Evolutionary conservation across 192 early-diverging fungal species (phyloP), one percentile per base, ranked within the genome.

Genomic region (Entomortierella chlamydospora): DNA sequence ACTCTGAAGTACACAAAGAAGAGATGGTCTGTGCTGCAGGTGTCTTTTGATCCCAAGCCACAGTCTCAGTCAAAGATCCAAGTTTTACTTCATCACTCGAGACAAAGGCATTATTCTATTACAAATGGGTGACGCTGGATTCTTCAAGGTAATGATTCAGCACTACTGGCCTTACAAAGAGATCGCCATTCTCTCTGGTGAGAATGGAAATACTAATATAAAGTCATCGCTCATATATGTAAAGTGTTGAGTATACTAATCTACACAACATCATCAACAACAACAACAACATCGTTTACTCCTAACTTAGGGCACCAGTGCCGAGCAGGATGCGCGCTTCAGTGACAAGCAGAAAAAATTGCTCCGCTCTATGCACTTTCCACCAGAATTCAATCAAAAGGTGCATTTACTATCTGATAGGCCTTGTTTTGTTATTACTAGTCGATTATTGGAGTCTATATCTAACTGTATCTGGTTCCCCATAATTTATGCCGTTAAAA

Each of bases 281-380:
- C 50, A 18, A 30, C 15, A n/a, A n/a, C 1, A 17, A 49, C 68
- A 57, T 7, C 56, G 13, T 56, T 25, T 26, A 11, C 23, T 66
- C 29, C 42, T 59, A 5, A 22, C 39, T 4, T 50, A 92, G 91
- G 91, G 93, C 41, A 91, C 94, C 20, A 93, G 88, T 68, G 82
- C 87, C 25, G 93, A 92, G 11, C 93, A 96, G 81, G 93, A 95
- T 72, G 77, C 82, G 37, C 89, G 92, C 9, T 94, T 94, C 83
- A 88, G 84, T 41, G 88, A 96, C 83, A 96, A 96, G 78, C 83
- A 92, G 53, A 91, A 94, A 78, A 94, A 94, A 81, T 83, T 95
- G 37, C 81, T 94, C 41, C 92, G 93, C 37, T 87, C 83, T 28
- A 91, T 93, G 83, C 89, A 86, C 45, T 97, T 97, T 70, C 93